Base-by-base conservation (phyloP, 768 basidiomycete genomes). In the Pleurotus sapidus region DNA sequence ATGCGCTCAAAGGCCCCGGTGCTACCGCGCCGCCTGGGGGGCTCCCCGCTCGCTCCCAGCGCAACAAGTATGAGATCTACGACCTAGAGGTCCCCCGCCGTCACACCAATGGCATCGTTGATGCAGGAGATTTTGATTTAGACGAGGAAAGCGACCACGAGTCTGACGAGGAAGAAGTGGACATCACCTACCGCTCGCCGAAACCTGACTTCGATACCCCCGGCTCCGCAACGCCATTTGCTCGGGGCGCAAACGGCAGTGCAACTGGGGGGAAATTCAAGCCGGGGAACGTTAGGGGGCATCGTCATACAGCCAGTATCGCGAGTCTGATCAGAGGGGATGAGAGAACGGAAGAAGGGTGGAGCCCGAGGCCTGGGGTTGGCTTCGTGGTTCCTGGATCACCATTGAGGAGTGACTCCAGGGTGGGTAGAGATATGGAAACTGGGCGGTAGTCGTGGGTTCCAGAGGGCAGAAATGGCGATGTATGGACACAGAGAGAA, bases 221-320 rank as follows among this genome's bases (percentile, higher is more conserved):
- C 12, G 63, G 58, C 20, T 70, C 71, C n/a, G 70, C 76, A 6
- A 67, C 65, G 57, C 72, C 76, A 20, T 69, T 75, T 49, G 60
- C 68, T 46, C 48, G 65, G 43, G 30, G 30, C 9, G 3, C 30
- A 34, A 34, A 34, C 30, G 30, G 30, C 11, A 55, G 57, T 54
- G 25, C 58, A 34, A 40, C 56, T 54, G 25, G 37, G 23, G 51
- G 43, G 55, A 55, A 60, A 34, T 38, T 58, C 46, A 37, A 57
- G 55, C 34, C 61, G 39, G 60, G 55, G 51, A 59, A 60, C 61
- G 55, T 40, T 46, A 64, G 77, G 61, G 79, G 76, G 27, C 91
- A 93, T 69, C 74, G 82, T 37, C 91, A 93, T 66, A 93, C 91
- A 1, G 91, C 91, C 18, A 91, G 88, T 61, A 93, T 93, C 60